Conservation (phyloP, 306 rosid species). For the Castanea mollissima region DNA sequence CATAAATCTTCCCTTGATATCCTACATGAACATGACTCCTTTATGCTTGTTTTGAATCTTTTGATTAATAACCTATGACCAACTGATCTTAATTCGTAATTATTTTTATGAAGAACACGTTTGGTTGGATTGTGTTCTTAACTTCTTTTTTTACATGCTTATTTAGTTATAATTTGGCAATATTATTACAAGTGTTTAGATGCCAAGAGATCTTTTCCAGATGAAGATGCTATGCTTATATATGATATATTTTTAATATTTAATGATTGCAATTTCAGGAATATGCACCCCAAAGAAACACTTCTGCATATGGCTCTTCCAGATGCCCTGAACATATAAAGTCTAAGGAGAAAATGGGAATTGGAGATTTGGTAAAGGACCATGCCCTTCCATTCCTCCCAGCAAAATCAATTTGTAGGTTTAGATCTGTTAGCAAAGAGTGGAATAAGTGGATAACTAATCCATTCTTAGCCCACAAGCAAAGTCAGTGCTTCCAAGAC, state of each 20-base stretch:
- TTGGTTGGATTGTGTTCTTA: too few relatives aligned
- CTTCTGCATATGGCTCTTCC: not conserved
- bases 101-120: too few relatives aligned
- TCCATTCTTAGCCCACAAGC: slow-evolving; percentile 29
- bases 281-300: not conserved
- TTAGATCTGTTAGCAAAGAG: slow-evolving; percentile 30
- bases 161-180: too few relatives aligned
- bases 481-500: slow-evolving; percentile 17
- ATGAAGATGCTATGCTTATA: too few relatives aligned
- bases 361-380: slow-evolving; percentile 16
- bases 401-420: slow-evolving; percentile 41
- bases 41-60: too few relatives aligned
- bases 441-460: slow-evolving; percentile 33
- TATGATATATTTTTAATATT: not conserved
- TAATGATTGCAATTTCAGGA: slow-evolving; percentile 17
- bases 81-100: too few relatives aligned
- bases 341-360: not conserved
- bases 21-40: too few relatives aligned
- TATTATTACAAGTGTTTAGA: too few relatives aligned
- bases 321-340: not conserved
- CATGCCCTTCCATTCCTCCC: slow-evolving; percentile 31
- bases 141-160: too few relatives aligned
- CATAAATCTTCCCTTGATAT: too few relatives aligned
- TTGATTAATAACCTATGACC: too few relatives aligned
- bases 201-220: too few relatives aligned